Evolutionary conservation across 2,329 filamentous ascomycete species (phyloP).

Genomic region (Stagonosporopsis tanaceti): DNA sequence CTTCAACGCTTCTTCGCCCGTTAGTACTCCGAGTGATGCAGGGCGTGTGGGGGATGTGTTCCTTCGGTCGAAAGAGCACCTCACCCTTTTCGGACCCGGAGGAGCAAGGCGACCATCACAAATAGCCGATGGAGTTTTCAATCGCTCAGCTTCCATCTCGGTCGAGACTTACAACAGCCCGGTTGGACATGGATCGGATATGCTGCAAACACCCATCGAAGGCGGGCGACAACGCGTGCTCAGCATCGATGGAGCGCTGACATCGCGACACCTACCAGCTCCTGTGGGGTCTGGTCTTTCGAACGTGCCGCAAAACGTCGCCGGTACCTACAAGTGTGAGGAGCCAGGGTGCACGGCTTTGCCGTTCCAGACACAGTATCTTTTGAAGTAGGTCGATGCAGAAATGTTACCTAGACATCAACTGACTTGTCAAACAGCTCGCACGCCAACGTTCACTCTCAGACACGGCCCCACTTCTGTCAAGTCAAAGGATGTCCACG

Average conservation of each 20-base stretch:
- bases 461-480: constrained; percentile 70
- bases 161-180: constrained; percentile 48
- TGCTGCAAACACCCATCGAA: constrained; percentile 42
- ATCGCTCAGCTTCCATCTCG: constrained; percentile 41
- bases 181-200: constrained; percentile 45
- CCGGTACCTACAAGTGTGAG: constrained; percentile 60
- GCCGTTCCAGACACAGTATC: constrained; percentile 79
- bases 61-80: constrained; percentile 39
- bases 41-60: constrained; percentile 42
- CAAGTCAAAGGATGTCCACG: constrained; percentile 65
- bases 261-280: constrained; percentile 42
- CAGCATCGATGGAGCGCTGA: constrained; percentile 42
- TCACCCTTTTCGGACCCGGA: constrained; percentile 36
- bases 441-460: constrained; percentile 74
- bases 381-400: constrained; percentile 69
- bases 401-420: not conserved
- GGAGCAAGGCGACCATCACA: constrained; percentile 46
- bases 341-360: constrained; percentile 71
- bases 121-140: constrained; percentile 45
- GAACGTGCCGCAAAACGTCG: constrained; percentile 38
- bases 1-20: constrained; percentile 44
- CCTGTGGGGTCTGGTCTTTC: constrained; percentile 42
- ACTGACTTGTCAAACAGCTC: constrained; percentile 57
- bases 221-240: constrained; percentile 33
- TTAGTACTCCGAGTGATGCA: constrained; percentile 37